Percentiles rank a stretch among this genome's conserved stretches.
These are phyloP conservation scores for Arxiozyma slooffiae DNA, from an alignment of 1,139 yeast genomes.

Conservation along the genomic window DNA sequence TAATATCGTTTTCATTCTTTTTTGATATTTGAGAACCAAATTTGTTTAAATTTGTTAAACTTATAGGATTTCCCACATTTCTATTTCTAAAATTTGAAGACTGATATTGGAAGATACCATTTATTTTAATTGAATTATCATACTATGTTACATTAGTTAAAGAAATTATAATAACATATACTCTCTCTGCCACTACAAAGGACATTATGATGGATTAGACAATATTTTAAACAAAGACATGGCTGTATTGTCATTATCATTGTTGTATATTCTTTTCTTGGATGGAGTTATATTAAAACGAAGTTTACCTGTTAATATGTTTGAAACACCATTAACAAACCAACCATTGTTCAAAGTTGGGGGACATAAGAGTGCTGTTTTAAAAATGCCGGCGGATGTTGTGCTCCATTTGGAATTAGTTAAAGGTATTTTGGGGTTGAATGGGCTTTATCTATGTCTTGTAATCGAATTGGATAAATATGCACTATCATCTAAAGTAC, in stretches of 20 bases:
- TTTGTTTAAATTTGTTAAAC: slow-evolving; percentile 59
- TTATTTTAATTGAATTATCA: not conserved
- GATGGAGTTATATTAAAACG: slow-evolving; percentile 59
- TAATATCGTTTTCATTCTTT: not conserved
- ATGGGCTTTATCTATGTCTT: slow-evolving; percentile 34
- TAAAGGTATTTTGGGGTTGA: slow-evolving; percentile 62
- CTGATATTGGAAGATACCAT: slow-evolving; percentile 51
- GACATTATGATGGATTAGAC: slow-evolving; percentile 54
- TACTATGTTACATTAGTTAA: not conserved
- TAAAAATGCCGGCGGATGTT: slow-evolving; percentile 13
- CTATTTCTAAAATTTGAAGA: slow-evolving; percentile 49
- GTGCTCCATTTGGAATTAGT: slow-evolving; percentile 50
- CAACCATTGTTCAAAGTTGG: slow-evolving; percentile 43
- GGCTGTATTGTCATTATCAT: slow-evolving; percentile 38
- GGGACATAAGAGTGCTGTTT: slow-evolving; percentile 46
- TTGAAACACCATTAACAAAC: slow-evolving; percentile 42
- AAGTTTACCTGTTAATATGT: slow-evolving; percentile 60
- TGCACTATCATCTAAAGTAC: slow-evolving; percentile 49
- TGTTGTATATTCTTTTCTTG: slow-evolving; percentile 62
- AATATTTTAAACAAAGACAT: slow-evolving; percentile 61
- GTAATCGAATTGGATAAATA: slow-evolving; percentile 25
- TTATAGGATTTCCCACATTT: slow-evolving; percentile 32
- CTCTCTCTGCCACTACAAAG: slow-evolving; percentile 62
- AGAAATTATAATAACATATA: slow-evolving; percentile 37
- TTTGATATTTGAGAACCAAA: slow-evolving; percentile 29